Conservation (phyloP, 331 rosid species). For the Saraca asoca region DNA sequence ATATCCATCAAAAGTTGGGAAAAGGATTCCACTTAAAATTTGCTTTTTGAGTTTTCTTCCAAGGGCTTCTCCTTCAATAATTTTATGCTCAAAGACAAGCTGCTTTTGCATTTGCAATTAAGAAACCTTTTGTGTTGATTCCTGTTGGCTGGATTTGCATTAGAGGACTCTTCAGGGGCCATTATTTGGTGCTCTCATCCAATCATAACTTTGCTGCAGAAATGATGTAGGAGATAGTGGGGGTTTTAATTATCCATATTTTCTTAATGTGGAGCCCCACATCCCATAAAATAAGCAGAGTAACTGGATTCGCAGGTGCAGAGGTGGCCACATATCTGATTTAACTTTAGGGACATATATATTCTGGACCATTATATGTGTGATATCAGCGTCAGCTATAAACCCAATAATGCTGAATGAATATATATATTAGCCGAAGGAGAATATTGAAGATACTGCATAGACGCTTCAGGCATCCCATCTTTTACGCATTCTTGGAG, state of each 20-base stretch:
- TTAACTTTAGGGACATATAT: conserved; percentile 24
- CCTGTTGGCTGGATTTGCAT: conserved; percentile 35
- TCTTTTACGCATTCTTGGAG: too few species aligned
- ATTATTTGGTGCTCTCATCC: conserved; percentile 43
- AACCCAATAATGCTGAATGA: too few species aligned
- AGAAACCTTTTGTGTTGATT: conserved; percentile 31
- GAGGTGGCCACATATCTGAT: conserved; percentile 49
- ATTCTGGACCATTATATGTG: not conserved
- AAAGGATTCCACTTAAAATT: conserved; percentile 41
- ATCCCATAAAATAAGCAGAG: conserved; percentile 26
- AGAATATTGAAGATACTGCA: too few species aligned
- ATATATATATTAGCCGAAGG: too few species aligned
- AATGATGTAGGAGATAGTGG: conserved; percentile 33
- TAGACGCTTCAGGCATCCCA: too few species aligned
- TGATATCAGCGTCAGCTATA: not conserved
- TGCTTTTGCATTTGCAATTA: conserved; percentile 31
- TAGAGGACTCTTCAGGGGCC: conserved; percentile 38
- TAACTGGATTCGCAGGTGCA: conserved; percentile 32
- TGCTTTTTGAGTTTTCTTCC: conserved; percentile 6
- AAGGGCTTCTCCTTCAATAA: conserved; percentile 22
- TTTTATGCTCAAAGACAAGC: conserved; percentile 33
- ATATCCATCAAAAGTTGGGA: conserved; percentile 26
- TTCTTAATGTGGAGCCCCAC: conserved; percentile 38
- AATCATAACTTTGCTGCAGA: conserved; percentile 33
- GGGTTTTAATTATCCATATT: conserved; percentile 28